Base-by-base conservation (phyloP, 78 protist species). In the Dictyostelium capitatum region DNA sequence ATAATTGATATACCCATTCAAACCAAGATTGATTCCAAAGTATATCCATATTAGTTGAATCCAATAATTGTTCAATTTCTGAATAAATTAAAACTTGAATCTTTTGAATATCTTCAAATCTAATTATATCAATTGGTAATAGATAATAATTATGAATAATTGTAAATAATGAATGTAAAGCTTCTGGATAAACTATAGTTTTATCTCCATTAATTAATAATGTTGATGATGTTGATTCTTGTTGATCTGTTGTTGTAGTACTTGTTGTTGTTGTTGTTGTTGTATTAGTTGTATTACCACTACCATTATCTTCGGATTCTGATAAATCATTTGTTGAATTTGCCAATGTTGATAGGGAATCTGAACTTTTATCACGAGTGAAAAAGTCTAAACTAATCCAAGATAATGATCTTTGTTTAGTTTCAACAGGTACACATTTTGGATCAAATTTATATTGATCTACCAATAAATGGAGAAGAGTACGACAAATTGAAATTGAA, bases 1-100 rank as follows among this genome's bases (percentile, higher is more conserved):
- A 48, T 30, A 64, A 51, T 50, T 87, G 83, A 47, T 87, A 77
- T 9, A 87, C 23, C 93, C 93, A 87, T 37, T 87, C 93, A 56
- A 77, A 87, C 93, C 93, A 87, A 19, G 93, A 51, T 77, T 77
- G 83, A 50, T 87, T 87, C 93, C 93, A 87, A 3, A 87, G 46
- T 10, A 87, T 77, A 30, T 87, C 93, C 84, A 87, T 87, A 56
- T 87, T 87, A 12, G 32, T 64, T 4, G n/a, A 6, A 37, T 87
- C 93, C 2, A 87, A 54, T 10, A 37, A n/a, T n/a, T 79, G 43
- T 28, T 79, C 83, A 25, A 79, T 37, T 37, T 79, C 83, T 11
- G 73, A 19, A 2, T 48, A 47, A 17, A 79, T 30, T 0, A 70
- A 10, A 7, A 20, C 30, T 56, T 79, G 84, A 20, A 87, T 56